Base-by-base conservation (phyloP, 169 alveolate genomes). In the Cryptosporidium ryanae region DNA sequence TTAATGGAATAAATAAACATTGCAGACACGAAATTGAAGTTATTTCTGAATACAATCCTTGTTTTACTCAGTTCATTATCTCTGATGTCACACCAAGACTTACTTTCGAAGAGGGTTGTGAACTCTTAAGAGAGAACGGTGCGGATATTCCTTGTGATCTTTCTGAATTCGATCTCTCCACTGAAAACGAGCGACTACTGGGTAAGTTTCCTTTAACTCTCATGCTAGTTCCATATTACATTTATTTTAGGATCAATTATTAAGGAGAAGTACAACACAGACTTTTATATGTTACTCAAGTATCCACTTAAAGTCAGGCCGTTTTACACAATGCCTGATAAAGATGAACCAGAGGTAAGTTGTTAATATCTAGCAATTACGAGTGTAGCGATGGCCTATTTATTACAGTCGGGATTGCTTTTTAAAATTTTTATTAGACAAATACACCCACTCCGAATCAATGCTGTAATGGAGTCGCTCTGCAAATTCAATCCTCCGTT, bases 251-350 rank as follows among this genome's bases (percentile, higher is more conserved):
- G 66, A 66, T 82, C 66, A 27, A 84, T 98, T n/a, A 97, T 98
- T 17, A 95, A 93, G 83, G 97, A 96, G 55, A 96, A 96, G 90
- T 97, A 96, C 89, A 94, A 95, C 44, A 97, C 99, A 49, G 99
- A 98, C 82, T 98, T 96, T 95, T 99, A 97, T 92, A 96, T 98
- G 82, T 94, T 99, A 63, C 95, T 97, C 81, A 96, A 97, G 66
- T 99, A 97, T 93, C 99, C 99, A 12, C 93, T 93, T 55, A 93
- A 91, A 54, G 98, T 97, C 2, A 92, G 99, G 52, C 99, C 99
- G 25, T 99, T 98, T 94, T 98, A 99, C 93, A 96, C 99, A 43
- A 98, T 99, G 99, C 97, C 99, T 23, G 92, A 95, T 84, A 96
- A 96, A 29, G 90, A 82, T 29, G 98, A 96, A 82, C 96, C 96